These are phyloP conservation scores for Tolypocladium sp. DNA, from an alignment of 2,329 filamentous ascomycete genomes.

Conservation along the genomic window DNA sequence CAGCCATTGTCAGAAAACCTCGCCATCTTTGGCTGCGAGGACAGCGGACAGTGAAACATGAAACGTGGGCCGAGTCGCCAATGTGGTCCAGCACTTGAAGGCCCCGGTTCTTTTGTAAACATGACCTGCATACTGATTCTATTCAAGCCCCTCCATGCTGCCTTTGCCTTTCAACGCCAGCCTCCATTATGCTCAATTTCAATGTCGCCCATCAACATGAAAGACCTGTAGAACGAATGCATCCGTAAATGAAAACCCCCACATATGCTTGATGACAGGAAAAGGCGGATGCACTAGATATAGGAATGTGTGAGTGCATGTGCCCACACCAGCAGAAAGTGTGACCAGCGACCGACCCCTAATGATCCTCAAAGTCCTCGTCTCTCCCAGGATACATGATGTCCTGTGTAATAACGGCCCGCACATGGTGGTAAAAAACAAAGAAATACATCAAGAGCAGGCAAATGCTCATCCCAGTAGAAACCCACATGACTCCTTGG, in stretches of 20 bases:
- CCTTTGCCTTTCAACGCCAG: not conserved
- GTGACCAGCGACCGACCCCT: not conserved
- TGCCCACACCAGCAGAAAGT: not conserved
- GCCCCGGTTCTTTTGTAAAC: not conserved
- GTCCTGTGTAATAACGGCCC: constrained; percentile 40
- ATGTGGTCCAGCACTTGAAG: not conserved
- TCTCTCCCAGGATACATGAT: constrained; percentile 48
- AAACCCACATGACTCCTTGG: constrained; percentile 35
- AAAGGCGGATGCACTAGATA: not conserved
- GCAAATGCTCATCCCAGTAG: constrained; percentile 39
- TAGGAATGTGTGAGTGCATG: not conserved
- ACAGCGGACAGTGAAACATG: not conserved
- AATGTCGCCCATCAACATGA: not conserved
- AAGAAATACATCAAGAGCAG: constrained; percentile 31
- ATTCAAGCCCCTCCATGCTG: too few relatives aligned
- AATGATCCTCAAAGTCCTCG: constrained; percentile 39
- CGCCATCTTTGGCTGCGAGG: not conserved
- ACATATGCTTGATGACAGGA: not conserved
- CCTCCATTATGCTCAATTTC: not conserved
- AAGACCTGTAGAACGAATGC: not conserved
- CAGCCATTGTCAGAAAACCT: not conserved
- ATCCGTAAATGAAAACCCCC: not conserved
- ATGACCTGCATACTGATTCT: not conserved
- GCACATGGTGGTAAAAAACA: constrained; percentile 31
- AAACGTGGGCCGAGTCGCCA: not conserved